These are phyloP conservation scores for Phenoliferia sp. DNA, from an alignment of 1,284 basidiomycete genomes.

Conservation along the genomic window DNA sequence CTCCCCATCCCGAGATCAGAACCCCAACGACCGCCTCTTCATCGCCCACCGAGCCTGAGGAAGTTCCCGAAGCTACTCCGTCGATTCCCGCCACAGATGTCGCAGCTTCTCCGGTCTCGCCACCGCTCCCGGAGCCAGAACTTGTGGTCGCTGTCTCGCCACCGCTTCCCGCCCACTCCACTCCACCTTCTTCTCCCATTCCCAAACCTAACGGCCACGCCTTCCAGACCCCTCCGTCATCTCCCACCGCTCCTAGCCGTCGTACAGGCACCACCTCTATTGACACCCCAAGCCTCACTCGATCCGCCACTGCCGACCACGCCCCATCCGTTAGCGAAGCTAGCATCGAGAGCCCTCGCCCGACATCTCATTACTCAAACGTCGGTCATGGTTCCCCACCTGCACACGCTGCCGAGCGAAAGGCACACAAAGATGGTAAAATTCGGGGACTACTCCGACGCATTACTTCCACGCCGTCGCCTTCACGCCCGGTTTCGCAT, in stretches of 20 bases:
- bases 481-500: too few species aligned
- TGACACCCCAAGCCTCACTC: background rate
- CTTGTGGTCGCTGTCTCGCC: background rate
- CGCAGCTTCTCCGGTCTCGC: too few species aligned
- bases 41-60: too few species aligned
- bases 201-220: background rate
- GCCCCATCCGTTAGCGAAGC: background rate
- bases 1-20: too few species aligned
- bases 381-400: background rate
- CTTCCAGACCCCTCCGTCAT: background rate
- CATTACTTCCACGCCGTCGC: too few species aligned
- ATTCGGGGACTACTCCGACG: background rate
- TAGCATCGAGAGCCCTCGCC: background rate
- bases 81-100: too few species aligned
- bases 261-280: background rate
- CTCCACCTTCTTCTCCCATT: background rate
- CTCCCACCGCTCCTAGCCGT: background rate
- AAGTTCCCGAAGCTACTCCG: too few species aligned
- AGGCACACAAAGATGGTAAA: background rate
- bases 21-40: too few species aligned
- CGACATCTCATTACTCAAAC: background rate
- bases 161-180: background rate
- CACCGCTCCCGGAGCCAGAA: background rate
- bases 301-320: background rate
- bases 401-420: background rate